Evolutionary conservation across 2,329 filamentous ascomycete genomes (phyloP).

Genomic region (Dactylellina drechsleri): DNA sequence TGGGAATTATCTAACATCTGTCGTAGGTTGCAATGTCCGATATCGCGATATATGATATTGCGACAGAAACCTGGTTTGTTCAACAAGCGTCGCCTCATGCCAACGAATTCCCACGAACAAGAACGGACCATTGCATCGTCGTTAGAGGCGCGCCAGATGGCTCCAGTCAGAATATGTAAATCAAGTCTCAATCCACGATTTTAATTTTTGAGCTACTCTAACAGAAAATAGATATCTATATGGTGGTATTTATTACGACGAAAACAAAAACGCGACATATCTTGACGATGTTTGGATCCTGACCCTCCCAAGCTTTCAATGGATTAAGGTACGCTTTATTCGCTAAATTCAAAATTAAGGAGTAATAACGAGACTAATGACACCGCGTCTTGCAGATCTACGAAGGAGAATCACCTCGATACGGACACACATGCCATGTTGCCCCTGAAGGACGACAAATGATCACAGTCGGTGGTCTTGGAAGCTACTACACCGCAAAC

Average conservation of each 20-base stretch:
- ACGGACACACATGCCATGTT: constrained; percentile 47
- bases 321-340: constrained; percentile 55
- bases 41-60: constrained; percentile 43
- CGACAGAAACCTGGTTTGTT: constrained; percentile 39
- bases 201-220: neutral
- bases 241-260: constrained; percentile 31
- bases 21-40: constrained; percentile 47
- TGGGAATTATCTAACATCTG: neutral
- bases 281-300: constrained; percentile 58
- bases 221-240: constrained; percentile 34
- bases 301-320: constrained; percentile 58
- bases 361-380: neutral
- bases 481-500: constrained; percentile 39
- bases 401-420: constrained; percentile 46
- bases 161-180: constrained; percentile 41
- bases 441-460: constrained; percentile 47
- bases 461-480: constrained; percentile 48
- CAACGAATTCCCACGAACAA: constrained; percentile 29
- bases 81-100: constrained; percentile 44
- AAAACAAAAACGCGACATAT: constrained; percentile 13
- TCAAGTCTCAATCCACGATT: neutral
- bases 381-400: constrained; percentile 26
- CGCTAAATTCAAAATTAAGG: neutral
- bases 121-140: constrained; percentile 49
- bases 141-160: constrained; percentile 37